Percentiles rank a stretch among this genome's conserved stretches.
Conservation (phyloP, 805 yeast genomes). For the Limtongia smithiae region DNA sequence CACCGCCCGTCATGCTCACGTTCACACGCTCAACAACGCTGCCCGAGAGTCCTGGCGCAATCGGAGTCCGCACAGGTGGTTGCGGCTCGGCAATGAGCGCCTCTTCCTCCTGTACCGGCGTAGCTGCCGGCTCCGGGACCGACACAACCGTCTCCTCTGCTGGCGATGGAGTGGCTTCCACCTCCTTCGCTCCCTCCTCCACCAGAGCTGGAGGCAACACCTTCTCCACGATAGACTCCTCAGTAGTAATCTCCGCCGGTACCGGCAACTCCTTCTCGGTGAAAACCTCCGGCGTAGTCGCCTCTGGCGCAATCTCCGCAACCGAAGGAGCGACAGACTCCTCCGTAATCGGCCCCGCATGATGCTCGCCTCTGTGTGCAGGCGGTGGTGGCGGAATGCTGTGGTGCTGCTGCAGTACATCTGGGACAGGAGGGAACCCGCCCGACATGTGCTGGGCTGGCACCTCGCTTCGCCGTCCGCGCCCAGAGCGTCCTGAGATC, state of each 20-base stretch:
- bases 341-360: neutral
- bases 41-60: slow-evolving; percentile 67
- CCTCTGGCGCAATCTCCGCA: neutral
- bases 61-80: slow-evolving; percentile 42
- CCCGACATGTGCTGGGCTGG: slow-evolving; percentile 34
- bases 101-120: neutral
- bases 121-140: neutral
- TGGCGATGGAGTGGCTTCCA: neutral
- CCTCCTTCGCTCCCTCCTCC: neutral
- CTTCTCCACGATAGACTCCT: neutral
- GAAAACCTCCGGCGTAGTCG: neutral
- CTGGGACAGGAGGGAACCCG: slow-evolving; percentile 4
- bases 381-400: slow-evolving; percentile 23
- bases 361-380: slow-evolving; percentile 7
- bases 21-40: slow-evolving; percentile 82
- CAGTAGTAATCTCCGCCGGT: neutral
- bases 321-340: neutral
- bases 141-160: neutral
- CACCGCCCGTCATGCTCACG: slow-evolving; percentile 70
- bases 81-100: slow-evolving; percentile 50
- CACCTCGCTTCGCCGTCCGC: slow-evolving; percentile 36
- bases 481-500: slow-evolving; percentile 30
- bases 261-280: neutral
- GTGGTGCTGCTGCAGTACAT: slow-evolving; percentile 1
- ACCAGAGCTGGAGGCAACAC: neutral